phyloP scores from a whole-genome alignment of 352 stramenopile genomes.

The Globisporangium acanthophoron region DNA sequence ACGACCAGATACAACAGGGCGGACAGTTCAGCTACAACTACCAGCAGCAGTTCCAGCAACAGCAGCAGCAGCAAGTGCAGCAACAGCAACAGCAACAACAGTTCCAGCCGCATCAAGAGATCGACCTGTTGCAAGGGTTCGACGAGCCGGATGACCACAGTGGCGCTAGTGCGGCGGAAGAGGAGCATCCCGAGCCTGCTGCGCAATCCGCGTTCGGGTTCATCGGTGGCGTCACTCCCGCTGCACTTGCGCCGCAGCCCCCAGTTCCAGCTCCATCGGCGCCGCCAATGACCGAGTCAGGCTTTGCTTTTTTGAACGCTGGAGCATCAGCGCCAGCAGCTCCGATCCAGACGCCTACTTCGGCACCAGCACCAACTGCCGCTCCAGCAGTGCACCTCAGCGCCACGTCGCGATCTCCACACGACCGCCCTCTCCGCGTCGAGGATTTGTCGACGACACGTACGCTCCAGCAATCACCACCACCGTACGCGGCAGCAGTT shows the following conservation, averaged over 20 bases:
- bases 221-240: slow-evolving; percentile 12
- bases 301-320: slow-evolving; percentile 33
- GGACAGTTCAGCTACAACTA: slow-evolving; percentile 6
- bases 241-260: slow-evolving; percentile 3
- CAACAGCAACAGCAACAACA: slow-evolving; percentile 2
- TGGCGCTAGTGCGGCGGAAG: not conserved
- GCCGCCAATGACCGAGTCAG: slow-evolving; percentile 24
- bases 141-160: slow-evolving; percentile 5
- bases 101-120: slow-evolving; percentile 3
- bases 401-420: slow-evolving; percentile 7
- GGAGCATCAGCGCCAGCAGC: slow-evolving; percentile 2
- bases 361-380: not conserved
- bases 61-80: not conserved
- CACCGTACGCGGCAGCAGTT: slow-evolving; percentile 8
- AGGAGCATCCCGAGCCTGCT: not conserved
- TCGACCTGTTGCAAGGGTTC: slow-evolving; percentile 15
- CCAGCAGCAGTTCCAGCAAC: not conserved
- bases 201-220: slow-evolving; percentile 33
- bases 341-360: not conserved
- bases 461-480: slow-evolving; percentile 3
- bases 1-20: not conserved
- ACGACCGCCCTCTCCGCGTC: slow-evolving; percentile 13
- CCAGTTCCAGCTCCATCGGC: slow-evolving; percentile 12
- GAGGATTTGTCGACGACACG: slow-evolving; percentile 11
- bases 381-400: slow-evolving; percentile 7